Conservation (phyloP, 1,284 basidiomycete genomes). For the Cryptococcus sp. region DNA sequence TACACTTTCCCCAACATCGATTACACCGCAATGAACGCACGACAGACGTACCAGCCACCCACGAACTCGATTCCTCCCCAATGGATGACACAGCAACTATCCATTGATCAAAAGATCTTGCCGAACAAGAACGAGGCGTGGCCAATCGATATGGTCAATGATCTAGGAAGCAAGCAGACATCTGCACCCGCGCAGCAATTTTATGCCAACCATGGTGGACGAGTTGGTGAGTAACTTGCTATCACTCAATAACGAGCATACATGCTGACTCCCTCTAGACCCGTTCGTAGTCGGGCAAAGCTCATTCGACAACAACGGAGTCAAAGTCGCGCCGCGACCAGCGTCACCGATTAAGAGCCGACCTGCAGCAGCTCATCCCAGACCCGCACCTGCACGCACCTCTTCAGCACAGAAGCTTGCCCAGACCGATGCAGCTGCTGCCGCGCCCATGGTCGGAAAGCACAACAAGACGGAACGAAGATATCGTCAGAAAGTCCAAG, state of each 20-base stretch:
- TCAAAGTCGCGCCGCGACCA: not conserved
- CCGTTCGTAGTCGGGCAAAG: not conserved
- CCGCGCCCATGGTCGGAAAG: constrained; percentile 38
- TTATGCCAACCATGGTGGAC: no score
- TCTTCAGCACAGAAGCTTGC: constrained; percentile 1
- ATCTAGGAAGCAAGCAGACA: not conserved
- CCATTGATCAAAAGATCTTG: not conserved
- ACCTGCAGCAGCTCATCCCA: not conserved
- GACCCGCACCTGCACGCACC: not conserved
- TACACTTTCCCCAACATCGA: not conserved
- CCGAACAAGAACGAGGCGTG: not conserved
- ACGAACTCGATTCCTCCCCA: constrained; percentile 9
- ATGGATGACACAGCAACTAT: constrained; percentile 2
- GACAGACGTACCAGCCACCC: constrained; percentile 1
- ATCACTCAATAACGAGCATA: no score
- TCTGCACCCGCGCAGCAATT: no score
- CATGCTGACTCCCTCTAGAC: not conserved
- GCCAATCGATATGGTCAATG: not conserved
- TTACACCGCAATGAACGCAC: constrained; percentile 8
- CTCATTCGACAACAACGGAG: not conserved
- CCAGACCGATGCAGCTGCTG: not conserved
- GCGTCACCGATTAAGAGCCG: not conserved
- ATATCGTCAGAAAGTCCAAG: constrained; percentile 53
- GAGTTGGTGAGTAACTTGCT: no score
- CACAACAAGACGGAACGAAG: constrained; percentile 54